These are phyloP conservation scores for Symbiodinium natans DNA, from an alignment of 73 alveolate species.

Conservation along the genomic window DNA sequence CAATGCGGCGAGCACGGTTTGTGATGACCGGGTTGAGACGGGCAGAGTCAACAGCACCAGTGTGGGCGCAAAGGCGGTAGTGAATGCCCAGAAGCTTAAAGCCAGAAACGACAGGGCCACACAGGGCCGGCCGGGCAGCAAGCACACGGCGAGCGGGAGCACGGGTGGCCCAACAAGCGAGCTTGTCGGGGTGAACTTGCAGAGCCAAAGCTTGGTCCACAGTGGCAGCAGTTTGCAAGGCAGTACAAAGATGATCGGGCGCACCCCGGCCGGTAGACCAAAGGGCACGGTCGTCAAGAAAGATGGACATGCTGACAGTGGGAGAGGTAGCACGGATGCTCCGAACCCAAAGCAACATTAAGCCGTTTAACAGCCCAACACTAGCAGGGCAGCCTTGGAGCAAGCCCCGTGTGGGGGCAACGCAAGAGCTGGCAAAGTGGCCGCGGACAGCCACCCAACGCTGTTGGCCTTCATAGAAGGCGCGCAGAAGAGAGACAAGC, in stretches of 20 bases:
- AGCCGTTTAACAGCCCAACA: no score
- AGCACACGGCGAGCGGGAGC: neutral
- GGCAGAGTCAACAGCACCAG: neutral
- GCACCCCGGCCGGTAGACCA: neutral
- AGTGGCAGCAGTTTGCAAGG: neutral
- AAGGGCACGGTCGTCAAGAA: conserved; percentile 24
- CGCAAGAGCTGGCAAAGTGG: neutral
- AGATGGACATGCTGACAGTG: neutral
- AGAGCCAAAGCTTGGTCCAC: neutral
- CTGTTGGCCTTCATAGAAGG: neutral
- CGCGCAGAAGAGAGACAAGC: neutral
- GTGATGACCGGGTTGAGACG: neutral
- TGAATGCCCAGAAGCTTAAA: neutral
- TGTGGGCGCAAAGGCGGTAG: neutral
- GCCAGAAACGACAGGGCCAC: neutral
- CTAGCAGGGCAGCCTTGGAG: conserved; percentile 17
- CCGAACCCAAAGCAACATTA: neutral
- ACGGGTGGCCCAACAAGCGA: neutral
- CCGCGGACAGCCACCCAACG: neutral
- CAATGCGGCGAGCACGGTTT: neutral
- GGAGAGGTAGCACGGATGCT: neutral
- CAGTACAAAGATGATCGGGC: neutral
- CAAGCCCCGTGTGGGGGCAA: neutral
- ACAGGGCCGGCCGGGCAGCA: neutral
- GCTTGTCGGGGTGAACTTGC: neutral